Percentiles rank a stretch among this genome's conserved stretches.
Conservation (phyloP, 225 moss, liverwort and hornwort species). For the Polytrichum commune region DNA sequence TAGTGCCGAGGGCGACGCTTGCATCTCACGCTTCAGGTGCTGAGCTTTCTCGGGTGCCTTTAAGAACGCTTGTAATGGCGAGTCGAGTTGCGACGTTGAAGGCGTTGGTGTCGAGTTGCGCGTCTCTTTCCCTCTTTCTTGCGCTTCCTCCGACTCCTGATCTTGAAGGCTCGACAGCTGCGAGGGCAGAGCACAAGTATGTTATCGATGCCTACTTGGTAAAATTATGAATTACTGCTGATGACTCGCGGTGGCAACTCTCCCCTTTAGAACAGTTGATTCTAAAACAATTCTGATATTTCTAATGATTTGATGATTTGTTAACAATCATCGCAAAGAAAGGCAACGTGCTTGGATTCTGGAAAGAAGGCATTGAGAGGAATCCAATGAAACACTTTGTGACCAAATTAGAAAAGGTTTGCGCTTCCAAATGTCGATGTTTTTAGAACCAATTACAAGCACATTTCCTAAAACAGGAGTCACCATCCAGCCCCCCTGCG, state of each 20-base stretch:
- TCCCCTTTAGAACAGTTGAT: background rate
- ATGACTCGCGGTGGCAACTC: background rate
- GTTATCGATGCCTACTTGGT: background rate
- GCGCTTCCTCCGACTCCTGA: slow-evolving; percentile 10
- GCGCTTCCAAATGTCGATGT: too few relatives aligned
- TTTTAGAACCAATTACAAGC: too few relatives aligned
- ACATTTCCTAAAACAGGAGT: too few relatives aligned
- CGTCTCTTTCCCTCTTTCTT: slow-evolving; percentile 33
- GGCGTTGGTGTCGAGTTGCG: slow-evolving; percentile 15
- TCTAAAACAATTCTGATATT: background rate
- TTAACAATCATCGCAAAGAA: too few relatives aligned
- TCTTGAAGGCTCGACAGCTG: slow-evolving; percentile 41
- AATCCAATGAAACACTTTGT: too few relatives aligned
- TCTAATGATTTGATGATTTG: too few relatives aligned
- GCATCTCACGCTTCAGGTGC: slow-evolving; percentile 27
- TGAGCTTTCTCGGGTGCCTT: slow-evolving; percentile 21
- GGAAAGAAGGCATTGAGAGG: too few relatives aligned
- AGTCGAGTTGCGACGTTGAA: slow-evolving; percentile 15
- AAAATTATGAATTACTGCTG: background rate
- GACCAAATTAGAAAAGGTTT: too few relatives aligned
- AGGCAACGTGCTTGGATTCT: too few relatives aligned
- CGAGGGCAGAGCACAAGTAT: slow-evolving; percentile 1
- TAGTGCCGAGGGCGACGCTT: slow-evolving; percentile 26
- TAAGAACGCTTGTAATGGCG: slow-evolving; percentile 19
- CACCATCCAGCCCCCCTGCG: too few relatives aligned